Base-by-base conservation (phyloP, 2,329 filamentous ascomycete species). In the Talaromyces sp. region DNA sequence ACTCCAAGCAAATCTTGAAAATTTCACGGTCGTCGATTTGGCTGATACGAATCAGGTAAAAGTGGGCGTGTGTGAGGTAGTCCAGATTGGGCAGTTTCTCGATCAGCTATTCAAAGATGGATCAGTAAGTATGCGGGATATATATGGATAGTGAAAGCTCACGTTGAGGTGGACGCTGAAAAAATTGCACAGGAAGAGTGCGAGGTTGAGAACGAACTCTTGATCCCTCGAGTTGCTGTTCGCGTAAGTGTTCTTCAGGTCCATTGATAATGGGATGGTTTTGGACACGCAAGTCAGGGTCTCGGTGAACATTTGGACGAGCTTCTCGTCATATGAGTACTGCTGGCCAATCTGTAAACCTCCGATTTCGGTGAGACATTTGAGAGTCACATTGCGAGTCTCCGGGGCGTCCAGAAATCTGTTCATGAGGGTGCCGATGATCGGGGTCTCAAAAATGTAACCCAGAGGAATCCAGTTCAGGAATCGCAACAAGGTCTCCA, bases 11-110 rank as follows among this genome's bases (percentile, higher is more conserved):
- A 71, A 99, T 99, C 83, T 99, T 99, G 85, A 99, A 99, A 65
- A 99, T 96, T 75, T 99, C 94, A 58, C 94, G 88, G 72, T 99
- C 95, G 67, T 99, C 94, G 66, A 99, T 99, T 78, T 99, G 92
- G 54, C 92, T 97, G 75, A 99, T 97, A 64, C 93, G 88, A 70
- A 99, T 97, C 14, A 99, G 86, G 76, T 99, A 99, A 77, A 96
- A 97, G 77, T 99, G 94, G 19, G 91, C 93, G 72, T 99, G 94
- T 1, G 91, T 90, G 50, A 99, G 87, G 75, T 91, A 99, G 70
- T 99, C 94, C 66, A 88, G 86, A 77, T 97, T 97, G 27, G 94
- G 93, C 26, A 99, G 84, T 69, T 94, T 96, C 77, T 99, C 94
- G 66, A 99, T 93, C 60, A 97, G 84, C 88, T 91, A 68, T 55